Percentiles rank a stretch among this genome's conserved stretches.
These are phyloP conservation scores for Talaromyces borbonicus DNA, from an alignment of 495 filamentous ascomycete species.

Conservation along the genomic window DNA sequence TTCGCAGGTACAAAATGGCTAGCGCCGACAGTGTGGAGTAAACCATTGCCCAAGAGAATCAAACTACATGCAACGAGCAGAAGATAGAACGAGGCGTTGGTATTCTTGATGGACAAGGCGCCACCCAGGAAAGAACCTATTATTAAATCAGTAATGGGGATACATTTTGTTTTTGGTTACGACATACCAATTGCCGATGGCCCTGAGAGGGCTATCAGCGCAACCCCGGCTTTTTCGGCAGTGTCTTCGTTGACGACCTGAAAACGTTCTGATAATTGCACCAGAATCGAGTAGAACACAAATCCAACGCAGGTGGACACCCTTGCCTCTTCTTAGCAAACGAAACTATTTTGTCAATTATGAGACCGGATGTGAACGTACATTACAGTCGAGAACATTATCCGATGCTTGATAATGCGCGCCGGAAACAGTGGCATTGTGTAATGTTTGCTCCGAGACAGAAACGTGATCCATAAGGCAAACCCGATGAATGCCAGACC, in stretches of 20 bases:
- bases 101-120: slow-evolving; percentile 14
- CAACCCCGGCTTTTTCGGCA: slow-evolving; percentile 40
- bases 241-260: slow-evolving; percentile 43
- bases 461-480: slow-evolving; percentile 20
- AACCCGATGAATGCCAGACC: slow-evolving; percentile 25
- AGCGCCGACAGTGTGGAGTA: slow-evolving; percentile 15
- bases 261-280: slow-evolving; percentile 51
- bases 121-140: not conserved
- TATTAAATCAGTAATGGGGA: not conserved
- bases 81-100: slow-evolving; percentile 41
- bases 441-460: not conserved
- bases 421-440: slow-evolving; percentile 17
- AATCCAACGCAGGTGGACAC: slow-evolving; percentile 41
- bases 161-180: slow-evolving; percentile 25
- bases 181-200: slow-evolving; percentile 37
- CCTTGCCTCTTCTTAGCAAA: not conserved
- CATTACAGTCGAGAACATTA: slow-evolving; percentile 17
- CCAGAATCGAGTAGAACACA: slow-evolving; percentile 43
- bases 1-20: slow-evolving; percentile 32
- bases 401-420: not conserved
- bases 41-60: not conserved
- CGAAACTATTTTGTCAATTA: not conserved
- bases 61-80: slow-evolving; percentile 28
- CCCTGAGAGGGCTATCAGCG: slow-evolving; percentile 44
- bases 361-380: not conserved